phyloP scores from a whole-genome alignment of 2,329 filamentous ascomycete species.

The Alternaria solani region DNA sequence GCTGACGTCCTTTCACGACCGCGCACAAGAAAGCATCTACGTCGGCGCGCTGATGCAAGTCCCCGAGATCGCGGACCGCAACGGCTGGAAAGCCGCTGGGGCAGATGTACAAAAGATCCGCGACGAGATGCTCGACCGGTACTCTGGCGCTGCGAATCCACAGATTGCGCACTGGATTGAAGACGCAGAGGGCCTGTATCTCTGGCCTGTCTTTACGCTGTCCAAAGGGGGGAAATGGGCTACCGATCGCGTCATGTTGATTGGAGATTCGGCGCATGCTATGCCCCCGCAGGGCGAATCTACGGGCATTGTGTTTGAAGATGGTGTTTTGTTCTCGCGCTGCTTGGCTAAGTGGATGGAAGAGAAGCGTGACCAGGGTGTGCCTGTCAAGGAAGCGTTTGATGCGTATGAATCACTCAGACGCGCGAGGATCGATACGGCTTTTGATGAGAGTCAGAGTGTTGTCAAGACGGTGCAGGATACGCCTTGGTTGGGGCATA shows the following conservation, averaged over 20 bases:
- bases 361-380: slow-evolving; percentile 38
- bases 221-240: slow-evolving; percentile 55
- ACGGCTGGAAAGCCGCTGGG: slow-evolving; percentile 57
- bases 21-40: slow-evolving; percentile 50
- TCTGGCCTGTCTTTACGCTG: slow-evolving; percentile 58
- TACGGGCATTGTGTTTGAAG: slow-evolving; percentile 62
- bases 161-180: slow-evolving; percentile 52
- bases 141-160: slow-evolving; percentile 49
- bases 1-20: slow-evolving; percentile 53
- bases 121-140: slow-evolving; percentile 52
- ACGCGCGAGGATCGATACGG: slow-evolving; percentile 54
- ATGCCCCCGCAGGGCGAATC: slow-evolving; percentile 63
- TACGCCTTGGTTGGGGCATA: slow-evolving; percentile 56
- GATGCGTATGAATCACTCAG: slow-evolving; percentile 58
- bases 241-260: slow-evolving; percentile 55
- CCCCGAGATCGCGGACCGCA: slow-evolving; percentile 52
- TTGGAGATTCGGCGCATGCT: slow-evolving; percentile 58
- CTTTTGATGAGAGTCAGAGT: slow-evolving; percentile 58
- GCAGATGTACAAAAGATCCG: slow-evolving; percentile 55
- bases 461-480: slow-evolving; percentile 57
- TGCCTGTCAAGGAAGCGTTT: slow-evolving; percentile 55
- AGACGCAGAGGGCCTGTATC: slow-evolving; percentile 53
- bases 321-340: slow-evolving; percentile 59
- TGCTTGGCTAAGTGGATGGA: slow-evolving; percentile 55
- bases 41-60: slow-evolving; percentile 57